Percentiles rank a stretch among this genome's conserved stretches.
These are phyloP conservation scores for Amborella trichopoda DNA, from an alignment of 164 flowering plant genomes.

Conservation along the genomic window DNA sequence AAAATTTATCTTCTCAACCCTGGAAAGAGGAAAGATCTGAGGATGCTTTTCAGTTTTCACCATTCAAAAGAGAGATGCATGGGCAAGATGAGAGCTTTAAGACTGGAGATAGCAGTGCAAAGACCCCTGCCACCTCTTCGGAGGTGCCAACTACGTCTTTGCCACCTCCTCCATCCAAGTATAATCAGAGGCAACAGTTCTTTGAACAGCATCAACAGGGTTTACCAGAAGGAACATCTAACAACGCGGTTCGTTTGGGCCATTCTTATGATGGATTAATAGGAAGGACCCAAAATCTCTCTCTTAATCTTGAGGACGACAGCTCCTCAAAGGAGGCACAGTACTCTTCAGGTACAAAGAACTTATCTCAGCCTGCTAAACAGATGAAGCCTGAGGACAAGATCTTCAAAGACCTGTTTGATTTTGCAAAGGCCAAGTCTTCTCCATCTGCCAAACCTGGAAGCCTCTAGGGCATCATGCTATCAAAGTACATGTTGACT, in stretches of 20 bases:
- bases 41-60: neutral
- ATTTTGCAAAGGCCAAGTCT: constrained; percentile 86
- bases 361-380: constrained; percentile 27
- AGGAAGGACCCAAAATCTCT: constrained; percentile 52
- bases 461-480: constrained; percentile 30
- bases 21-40: neutral
- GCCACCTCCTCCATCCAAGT: constrained; percentile 80
- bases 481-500: no score
- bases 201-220: constrained; percentile 28
- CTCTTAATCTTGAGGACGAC: constrained; percentile 20
- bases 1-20: constrained; percentile 1
- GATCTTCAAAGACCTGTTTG: constrained; percentile 65
- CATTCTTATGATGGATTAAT: constrained; percentile 57
- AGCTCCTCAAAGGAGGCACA: constrained; percentile 2
- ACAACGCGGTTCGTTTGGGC: no score
- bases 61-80: constrained; percentile 7
- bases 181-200: constrained; percentile 72
- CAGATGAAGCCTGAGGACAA: constrained; percentile 61
- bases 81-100: constrained; percentile 30
- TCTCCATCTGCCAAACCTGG: constrained; percentile 38
- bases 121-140: constrained; percentile 46
- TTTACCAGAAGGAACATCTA: neutral
- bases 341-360: constrained; percentile 3
- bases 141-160: constrained; percentile 24
- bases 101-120: constrained; percentile 26